Evolutionary conservation across 78 protist species (phyloP).

Genomic region (Polysphondylium violaceum): DNA sequence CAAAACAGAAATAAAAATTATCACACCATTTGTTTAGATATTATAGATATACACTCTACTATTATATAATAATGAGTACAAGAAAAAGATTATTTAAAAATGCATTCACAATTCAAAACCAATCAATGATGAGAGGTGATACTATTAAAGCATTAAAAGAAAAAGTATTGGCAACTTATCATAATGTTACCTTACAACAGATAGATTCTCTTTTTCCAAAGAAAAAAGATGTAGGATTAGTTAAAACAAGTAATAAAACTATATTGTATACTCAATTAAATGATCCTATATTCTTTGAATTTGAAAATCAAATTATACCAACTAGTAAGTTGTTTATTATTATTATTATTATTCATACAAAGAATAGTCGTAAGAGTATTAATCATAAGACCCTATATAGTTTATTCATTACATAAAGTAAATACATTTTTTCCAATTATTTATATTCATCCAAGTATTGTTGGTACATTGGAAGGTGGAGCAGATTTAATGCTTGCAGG

Average conservation of each 20-base stretch:
- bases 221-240: slow-evolving; percentile 50
- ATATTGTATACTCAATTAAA: slow-evolving; percentile 15
- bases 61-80: neutral
- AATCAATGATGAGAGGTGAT: slow-evolving; percentile 39
- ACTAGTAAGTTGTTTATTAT: slow-evolving; percentile 11
- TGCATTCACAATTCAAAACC: slow-evolving; percentile 11
- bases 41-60: no score
- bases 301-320: slow-evolving; percentile 17
- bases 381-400: neutral
- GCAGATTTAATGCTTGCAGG: slow-evolving; percentile 74
- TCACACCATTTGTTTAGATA: no score
- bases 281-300: slow-evolving; percentile 57
- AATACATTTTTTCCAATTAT: slow-evolving; percentile 25
- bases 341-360: no score
- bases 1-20: no score
- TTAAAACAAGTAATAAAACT: slow-evolving; percentile 20
- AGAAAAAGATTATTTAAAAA: slow-evolving; percentile 51
- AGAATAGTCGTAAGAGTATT: neutral
- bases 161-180: slow-evolving; percentile 5
- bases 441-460: slow-evolving; percentile 26
- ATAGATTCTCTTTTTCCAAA: slow-evolving; percentile 17
- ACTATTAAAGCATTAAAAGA: slow-evolving; percentile 46
- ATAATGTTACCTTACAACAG: neutral
- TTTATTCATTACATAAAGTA: slow-evolving; percentile 32
- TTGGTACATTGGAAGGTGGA: slow-evolving; percentile 11